phyloP scores from a whole-genome alignment of 129 eudicot species.

The Artemisia argyi region DNA sequence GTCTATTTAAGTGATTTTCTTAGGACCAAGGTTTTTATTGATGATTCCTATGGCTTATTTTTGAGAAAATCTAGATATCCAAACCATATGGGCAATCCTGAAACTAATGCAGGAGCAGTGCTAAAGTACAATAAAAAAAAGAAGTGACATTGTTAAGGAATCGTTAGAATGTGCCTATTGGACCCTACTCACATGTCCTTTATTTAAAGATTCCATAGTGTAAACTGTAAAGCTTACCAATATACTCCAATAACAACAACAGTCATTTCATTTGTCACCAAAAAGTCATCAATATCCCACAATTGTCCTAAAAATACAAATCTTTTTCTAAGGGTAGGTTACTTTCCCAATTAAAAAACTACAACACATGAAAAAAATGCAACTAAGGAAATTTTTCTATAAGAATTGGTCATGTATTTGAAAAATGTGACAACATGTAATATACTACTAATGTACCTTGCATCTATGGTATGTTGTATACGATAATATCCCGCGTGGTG shows the following conservation, averaged over 20 bases:
- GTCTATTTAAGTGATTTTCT: too few relatives aligned
- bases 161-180: slow-evolving; percentile 27
- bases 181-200: slow-evolving; percentile 36
- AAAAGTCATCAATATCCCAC: slow-evolving; percentile 19
- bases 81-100: slow-evolving; percentile 8
- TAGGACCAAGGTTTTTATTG: too few relatives aligned
- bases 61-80: not conserved
- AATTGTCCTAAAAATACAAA: slow-evolving; percentile 22
- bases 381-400: not conserved
- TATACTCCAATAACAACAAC: slow-evolving; percentile 20
- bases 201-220: slow-evolving; percentile 28
- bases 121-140: slow-evolving; percentile 9
- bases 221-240: slow-evolving; percentile 18
- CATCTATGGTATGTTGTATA: slow-evolving; percentile 71
- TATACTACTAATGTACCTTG: slow-evolving; percentile 50
- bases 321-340: slow-evolving; percentile 30
- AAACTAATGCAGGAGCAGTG: slow-evolving; percentile 13
- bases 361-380: slow-evolving; percentile 27
- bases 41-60: too few relatives aligned
- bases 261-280: slow-evolving; percentile 29
- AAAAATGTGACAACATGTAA: not conserved
- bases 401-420: not conserved
- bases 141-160: slow-evolving; percentile 25
- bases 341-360: slow-evolving; percentile 16
- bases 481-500: slow-evolving; percentile 83